Evolutionary conservation across 2,329 filamentous ascomycete genomes (phyloP), one percentile per base, ranked within the genome.

Genomic region (Ophiostoma tasmaniense): DNA sequence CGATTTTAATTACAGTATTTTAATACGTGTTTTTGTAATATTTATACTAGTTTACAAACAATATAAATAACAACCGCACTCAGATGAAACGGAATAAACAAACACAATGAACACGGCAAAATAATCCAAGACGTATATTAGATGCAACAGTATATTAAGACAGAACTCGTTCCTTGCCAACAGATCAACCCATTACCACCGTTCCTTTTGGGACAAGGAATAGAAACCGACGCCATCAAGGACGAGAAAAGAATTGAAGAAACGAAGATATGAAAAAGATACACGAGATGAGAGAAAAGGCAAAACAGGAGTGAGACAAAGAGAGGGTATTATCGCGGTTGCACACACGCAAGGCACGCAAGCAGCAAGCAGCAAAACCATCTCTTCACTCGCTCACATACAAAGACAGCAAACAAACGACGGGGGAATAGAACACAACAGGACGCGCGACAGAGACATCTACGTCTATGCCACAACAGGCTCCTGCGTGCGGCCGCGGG

Each of bases 401-500:
- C 10, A 39, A 39, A 37, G 64, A 66, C 37, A 67, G 33, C 59
- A 39, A 42, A 67, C 59, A 35, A 39, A 25, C 5, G 14, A 50
- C 45, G 6, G 39, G n/a, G 14, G 13, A 39, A 25, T 28, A 33
- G 6, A 25, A 55, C 50, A 55, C n/a, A 25, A 17, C 22, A 55
- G 22, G 50, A 28, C 50, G 11, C 1, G 11, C 25, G 17, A 55
- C n/a, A 28, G 6, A 45, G 17, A 39, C 37, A 6, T 6, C 35
- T n/a, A 8, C 7, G 20, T 20, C 78, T 79, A 85, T 65, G 80
- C 82, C 30, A 76, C 80, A 59, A 86, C 75, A 62, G 79, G 77
- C 75, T 85, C 84, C 73, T 86, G 82, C 65, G 82, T 81, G 65
- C 85, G 83, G 25, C 85, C 85, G 64, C 84, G 82, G 69, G 77